Base-by-base conservation (phyloP, 345 rosid species). In the Cochlearia excelsa region DNA sequence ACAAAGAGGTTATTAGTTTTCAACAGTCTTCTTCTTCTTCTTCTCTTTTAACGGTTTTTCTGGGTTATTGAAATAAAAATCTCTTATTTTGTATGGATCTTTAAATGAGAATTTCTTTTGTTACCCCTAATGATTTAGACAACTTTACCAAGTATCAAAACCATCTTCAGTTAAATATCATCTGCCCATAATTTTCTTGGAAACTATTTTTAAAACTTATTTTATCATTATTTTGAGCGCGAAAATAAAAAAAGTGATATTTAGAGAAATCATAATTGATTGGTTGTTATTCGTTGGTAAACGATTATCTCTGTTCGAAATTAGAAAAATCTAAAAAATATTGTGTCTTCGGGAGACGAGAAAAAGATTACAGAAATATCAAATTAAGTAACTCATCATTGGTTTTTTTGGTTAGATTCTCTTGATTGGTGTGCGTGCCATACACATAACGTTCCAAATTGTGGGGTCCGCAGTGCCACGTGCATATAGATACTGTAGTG, bases 381-480 rank as follows among this genome's bases (percentile, higher is more conserved):
- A 16, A 16, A 16, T 16, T 16, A 16, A 16, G 23, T 16, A 16
- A 16, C 23, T 16, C 23, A 16, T 16, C 23, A 16, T 16, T 16
- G 23, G 23, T 16, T 16, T 16, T 16, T 16, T 16, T 16, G 23
- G 23, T 16, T 30, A 41, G 54, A 51, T 51, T 57, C 59, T 2
- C 39, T 46, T 38, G 38, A 50, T 39, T 46, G 72, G 37, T 47
- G n/a, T 4, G 41, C 23, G 71, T 38, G 54, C 66, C 66, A 68
- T 29, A 31, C 26, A 33, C 28, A 16, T 61, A 29, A 38, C 66
- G 66, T 67, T 68, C 50, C 30, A 10, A n/a, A 49, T 0, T 8
- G 8, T 46, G 34, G 66, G 45, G n/a, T 31, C 53, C 27, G n/a
- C 43, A 23, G 3, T 6, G 6, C 49, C 67, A 69, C 47, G 73